A percentile compares a stretch with the other conserved stretches of the same genome.
Evolutionary conservation across 2,329 filamentous ascomycete genomes (phyloP).

Genomic region (Colletotrichum noveboracense): DNA sequence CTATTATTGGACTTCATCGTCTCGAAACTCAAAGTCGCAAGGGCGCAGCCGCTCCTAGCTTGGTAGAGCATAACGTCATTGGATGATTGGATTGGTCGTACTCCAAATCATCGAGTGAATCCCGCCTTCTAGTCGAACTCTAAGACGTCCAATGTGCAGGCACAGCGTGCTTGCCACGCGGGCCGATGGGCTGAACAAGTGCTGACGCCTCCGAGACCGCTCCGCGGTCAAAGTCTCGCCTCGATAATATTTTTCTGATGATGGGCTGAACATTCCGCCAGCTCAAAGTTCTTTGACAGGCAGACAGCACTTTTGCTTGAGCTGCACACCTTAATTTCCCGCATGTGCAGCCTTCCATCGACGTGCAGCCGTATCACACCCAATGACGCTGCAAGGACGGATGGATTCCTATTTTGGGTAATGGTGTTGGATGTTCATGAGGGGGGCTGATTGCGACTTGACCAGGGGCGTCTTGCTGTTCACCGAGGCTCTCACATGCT

Average conservation of each 20-base stretch:
- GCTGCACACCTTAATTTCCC: background rate
- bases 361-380: background rate
- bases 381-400: constrained; percentile 8
- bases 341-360: background rate
- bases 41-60: background rate
- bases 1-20: background rate
- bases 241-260: background rate
- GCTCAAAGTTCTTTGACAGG: background rate
- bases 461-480: background rate
- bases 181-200: background rate
- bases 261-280: background rate
- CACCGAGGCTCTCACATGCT: constrained; percentile 13
- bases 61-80: background rate
- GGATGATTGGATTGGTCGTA: background rate
- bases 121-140: background rate
- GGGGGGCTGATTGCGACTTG: background rate
- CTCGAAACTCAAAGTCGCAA: background rate
- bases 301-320: background rate
- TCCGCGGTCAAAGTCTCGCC: background rate
- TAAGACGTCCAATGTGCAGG: background rate
- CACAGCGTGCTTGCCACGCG: background rate
- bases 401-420: background rate
- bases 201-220: background rate
- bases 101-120: background rate
- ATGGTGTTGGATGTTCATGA: background rate